A percentile compares a stretch with the other conserved stretches of the same genome.
Conservation (phyloP, 768 basidiomycete species). For the Boletus rubescentipes region DNA sequence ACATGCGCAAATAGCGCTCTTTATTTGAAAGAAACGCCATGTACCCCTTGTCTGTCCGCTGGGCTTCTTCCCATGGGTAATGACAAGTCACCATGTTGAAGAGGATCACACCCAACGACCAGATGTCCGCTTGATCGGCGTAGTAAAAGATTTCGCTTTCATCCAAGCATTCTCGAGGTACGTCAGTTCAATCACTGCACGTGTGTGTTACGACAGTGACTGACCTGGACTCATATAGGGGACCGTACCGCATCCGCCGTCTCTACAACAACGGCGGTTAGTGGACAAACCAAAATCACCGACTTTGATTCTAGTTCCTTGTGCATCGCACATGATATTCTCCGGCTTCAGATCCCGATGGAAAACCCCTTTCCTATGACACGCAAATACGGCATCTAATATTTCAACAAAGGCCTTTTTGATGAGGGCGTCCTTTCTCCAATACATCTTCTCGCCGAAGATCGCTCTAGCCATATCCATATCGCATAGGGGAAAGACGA, state of each 20-base stretch:
- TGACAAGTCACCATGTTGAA: slow-evolving; percentile 74
- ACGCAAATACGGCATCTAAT: slow-evolving; percentile 73
- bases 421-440: slow-evolving; percentile 60
- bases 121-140: slow-evolving; percentile 48
- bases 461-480: slow-evolving; percentile 64
- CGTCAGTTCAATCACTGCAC: slow-evolving; percentile 8
- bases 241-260: slow-evolving; percentile 59
- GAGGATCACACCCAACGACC: slow-evolving; percentile 79
- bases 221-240: slow-evolving; percentile 73
- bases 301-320: slow-evolving; percentile 54
- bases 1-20: slow-evolving; percentile 1
- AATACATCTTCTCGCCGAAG: slow-evolving; percentile 52
- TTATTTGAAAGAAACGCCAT: neutral
- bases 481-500: slow-evolving; percentile 58
- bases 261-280: slow-evolving; percentile 39
- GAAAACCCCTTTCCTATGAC: slow-evolving; percentile 67
- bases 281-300: slow-evolving; percentile 80
- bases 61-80: slow-evolving; percentile 20
- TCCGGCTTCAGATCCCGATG: slow-evolving; percentile 91
- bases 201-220: slow-evolving; percentile 19
- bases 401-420: slow-evolving; percentile 70
- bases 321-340: slow-evolving; percentile 64
- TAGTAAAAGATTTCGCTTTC: slow-evolving; percentile 31
- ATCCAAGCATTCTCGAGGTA: slow-evolving; percentile 53
- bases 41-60: neutral